Evolutionary conservation across 768 basidiomycete species (phyloP).

Genomic region (Panaeolus cyanescens): DNA sequence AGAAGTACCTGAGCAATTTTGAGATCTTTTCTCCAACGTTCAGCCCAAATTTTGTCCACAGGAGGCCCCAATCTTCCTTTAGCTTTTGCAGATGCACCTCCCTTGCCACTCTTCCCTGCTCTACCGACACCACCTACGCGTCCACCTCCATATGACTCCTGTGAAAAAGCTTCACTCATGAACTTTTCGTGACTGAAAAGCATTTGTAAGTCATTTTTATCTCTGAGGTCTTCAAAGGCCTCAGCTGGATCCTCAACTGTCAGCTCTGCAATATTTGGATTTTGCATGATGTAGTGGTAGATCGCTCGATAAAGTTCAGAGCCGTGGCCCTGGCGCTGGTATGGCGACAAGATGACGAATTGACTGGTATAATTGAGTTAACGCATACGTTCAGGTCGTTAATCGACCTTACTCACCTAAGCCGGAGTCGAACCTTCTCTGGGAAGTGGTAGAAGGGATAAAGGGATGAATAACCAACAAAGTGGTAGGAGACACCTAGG

Average conservation of each 20-base stretch:
- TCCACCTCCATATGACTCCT: conserved; percentile 51
- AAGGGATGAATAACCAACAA: conserved; percentile 90
- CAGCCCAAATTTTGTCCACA: conserved; percentile 72
- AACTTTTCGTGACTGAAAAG: conserved; percentile 66
- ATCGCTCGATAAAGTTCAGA: conserved; percentile 80
- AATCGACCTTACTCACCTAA: conserved; percentile 75
- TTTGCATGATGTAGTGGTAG: conserved; percentile 72
- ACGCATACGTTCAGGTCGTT: conserved; percentile 83
- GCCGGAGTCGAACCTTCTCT: conserved; percentile 81
- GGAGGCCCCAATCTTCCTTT: conserved; percentile 79
- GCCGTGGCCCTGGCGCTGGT: conserved; percentile 44
- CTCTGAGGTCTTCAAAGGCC: conserved; percentile 94
- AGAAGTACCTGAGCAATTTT: conserved; percentile 85
- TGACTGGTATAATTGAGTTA: not conserved
- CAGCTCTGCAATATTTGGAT: conserved; percentile 79
- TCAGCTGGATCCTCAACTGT: conserved; percentile 99
- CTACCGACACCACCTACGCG: conserved; percentile 46
- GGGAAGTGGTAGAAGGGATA: conserved; percentile 98
- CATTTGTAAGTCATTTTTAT: conserved; percentile 87
- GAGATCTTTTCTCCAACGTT: conserved; percentile 77
- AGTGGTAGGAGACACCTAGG: conserved; percentile 74
- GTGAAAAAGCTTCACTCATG: conserved; percentile 70
- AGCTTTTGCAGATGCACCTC: conserved; percentile 22
- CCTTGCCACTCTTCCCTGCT: conserved; percentile 42
- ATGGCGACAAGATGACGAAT: not conserved